Evolutionary conservation across 192 early-diverging fungal species (phyloP).

Genomic region (Oehlia diaphana): DNA sequence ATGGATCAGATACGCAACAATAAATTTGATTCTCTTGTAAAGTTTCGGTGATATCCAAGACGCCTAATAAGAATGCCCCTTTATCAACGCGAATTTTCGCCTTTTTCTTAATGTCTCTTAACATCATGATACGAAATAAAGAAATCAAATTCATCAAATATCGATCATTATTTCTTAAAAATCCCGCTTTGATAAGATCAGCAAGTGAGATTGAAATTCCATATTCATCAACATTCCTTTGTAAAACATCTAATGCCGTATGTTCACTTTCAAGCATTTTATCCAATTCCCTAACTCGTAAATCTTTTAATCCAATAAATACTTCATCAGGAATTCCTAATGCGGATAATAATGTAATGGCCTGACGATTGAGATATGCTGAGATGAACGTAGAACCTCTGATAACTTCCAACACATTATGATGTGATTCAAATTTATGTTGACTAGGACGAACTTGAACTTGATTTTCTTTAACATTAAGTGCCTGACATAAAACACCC

Average conservation of each 20-base stretch:
- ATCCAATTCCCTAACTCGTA: slow-evolving; percentile 41
- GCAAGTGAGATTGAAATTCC: slow-evolving; percentile 43
- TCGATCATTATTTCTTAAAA: slow-evolving; percentile 44
- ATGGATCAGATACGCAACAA: slow-evolving; percentile 43
- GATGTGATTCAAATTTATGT: slow-evolving; percentile 56
- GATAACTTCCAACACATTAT: slow-evolving; percentile 58
- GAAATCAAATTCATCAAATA: slow-evolving; percentile 46
- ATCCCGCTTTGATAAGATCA: slow-evolving; percentile 49
- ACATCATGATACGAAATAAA: slow-evolving; percentile 44
- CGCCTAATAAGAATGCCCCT: slow-evolving; percentile 56
- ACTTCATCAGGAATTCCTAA: slow-evolving; percentile 58
- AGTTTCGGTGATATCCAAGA: slow-evolving; percentile 49
- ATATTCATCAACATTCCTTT: slow-evolving; percentile 45
- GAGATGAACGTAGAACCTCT: slow-evolving; percentile 50
- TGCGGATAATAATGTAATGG: slow-evolving; percentile 58
- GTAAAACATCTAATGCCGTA: slow-evolving; percentile 39
- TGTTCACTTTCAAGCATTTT: slow-evolving; percentile 39
- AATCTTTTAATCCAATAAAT: slow-evolving; percentile 51
- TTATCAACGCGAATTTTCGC: slow-evolving; percentile 55
- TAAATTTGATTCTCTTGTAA: slow-evolving; percentile 52
- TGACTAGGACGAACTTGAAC: slow-evolving; percentile 58
- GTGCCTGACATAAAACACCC: slow-evolving; percentile 52
- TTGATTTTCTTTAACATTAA: slow-evolving; percentile 28
- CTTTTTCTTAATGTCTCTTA: slow-evolving; percentile 52
- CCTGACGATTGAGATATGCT: slow-evolving; percentile 64